A percentile compares a stretch with the other conserved stretches of the same genome.
phyloP scores from a whole-genome alignment of 768 basidiomycete species.

The Boletus pseudopeckii region DNA sequence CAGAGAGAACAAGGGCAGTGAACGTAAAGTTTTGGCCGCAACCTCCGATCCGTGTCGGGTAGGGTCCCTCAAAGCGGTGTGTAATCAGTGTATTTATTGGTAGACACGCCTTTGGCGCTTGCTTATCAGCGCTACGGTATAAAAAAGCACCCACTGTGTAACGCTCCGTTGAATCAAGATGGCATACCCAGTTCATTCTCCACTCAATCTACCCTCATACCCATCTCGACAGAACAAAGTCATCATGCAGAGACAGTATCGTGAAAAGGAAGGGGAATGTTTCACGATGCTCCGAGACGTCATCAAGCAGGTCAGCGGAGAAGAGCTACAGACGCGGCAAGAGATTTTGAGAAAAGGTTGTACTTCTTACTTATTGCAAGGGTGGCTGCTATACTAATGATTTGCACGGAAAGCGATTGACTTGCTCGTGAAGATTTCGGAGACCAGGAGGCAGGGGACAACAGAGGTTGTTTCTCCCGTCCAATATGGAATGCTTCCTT shows the following conservation, averaged over 20 bases:
- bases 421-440: neutral
- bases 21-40: neutral
- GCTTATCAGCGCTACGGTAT: no score
- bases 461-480: neutral
- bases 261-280: constrained; percentile 19
- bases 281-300: constrained; percentile 11
- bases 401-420: constrained; percentile 1
- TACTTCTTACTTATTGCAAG: neutral
- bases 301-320: constrained; percentile 19
- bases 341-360: constrained; percentile 25
- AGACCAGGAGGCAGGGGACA: neutral
- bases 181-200: neutral
- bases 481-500: neutral
- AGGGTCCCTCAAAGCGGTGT: no score
- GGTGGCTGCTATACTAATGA: constrained; percentile 4
- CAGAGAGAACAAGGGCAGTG: no score
- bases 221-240: constrained; percentile 11
- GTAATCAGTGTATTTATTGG: no score
- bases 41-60: no score
- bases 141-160: neutral
- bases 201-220: neutral
- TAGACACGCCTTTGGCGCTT: no score
- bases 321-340: constrained; percentile 15
- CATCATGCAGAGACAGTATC: constrained; percentile 19
- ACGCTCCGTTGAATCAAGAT: neutral